Conservation (phyloP, 495 filamentous ascomycete genomes). For the Penicillium angulare region DNA sequence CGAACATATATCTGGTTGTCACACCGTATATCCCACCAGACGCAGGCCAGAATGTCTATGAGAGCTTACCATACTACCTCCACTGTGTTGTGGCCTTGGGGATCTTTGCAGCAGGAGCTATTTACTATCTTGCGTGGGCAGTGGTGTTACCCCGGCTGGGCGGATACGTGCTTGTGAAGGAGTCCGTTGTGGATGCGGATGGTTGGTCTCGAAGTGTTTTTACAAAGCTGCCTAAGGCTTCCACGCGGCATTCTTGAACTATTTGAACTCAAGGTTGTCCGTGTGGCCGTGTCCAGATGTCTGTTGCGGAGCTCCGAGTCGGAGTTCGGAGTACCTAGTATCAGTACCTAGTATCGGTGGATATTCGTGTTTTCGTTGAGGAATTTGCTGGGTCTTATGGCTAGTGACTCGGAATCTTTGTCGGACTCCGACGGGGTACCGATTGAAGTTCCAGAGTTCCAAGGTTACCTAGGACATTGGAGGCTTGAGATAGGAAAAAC, state of each 20-base stretch:
- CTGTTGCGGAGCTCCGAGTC: too few species aligned
- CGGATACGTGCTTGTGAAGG: constrained; percentile 59
- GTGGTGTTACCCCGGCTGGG: constrained; percentile 50
- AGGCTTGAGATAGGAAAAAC: too few species aligned
- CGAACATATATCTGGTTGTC: constrained; percentile 57
- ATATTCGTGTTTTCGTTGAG: too few species aligned
- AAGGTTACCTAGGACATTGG: too few species aligned
- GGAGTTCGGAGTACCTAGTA: too few species aligned
- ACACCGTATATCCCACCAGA: constrained; percentile 66
- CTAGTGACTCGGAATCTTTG: not conserved
- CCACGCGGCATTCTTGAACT: too few species aligned
- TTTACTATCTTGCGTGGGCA: constrained; percentile 42
- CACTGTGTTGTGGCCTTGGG: not conserved
- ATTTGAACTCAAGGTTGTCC: too few species aligned
- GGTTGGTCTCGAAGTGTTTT: constrained; percentile 48
- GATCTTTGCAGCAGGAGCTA: not conserved
- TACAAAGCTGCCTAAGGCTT: constrained; percentile 25
- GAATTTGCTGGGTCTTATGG: not conserved
- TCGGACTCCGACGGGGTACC: constrained; percentile 1
- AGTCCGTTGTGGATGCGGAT: constrained; percentile 56
- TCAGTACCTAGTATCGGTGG: too few species aligned
- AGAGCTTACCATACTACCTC: constrained; percentile 64
- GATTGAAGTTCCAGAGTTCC: too few species aligned
- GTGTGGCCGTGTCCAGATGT: too few species aligned
- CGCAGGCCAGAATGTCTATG: constrained; percentile 55